Evolutionary conservation across 2,329 filamentous ascomycete species (phyloP).

Genomic region (Emericellopsis cladophorae): DNA sequence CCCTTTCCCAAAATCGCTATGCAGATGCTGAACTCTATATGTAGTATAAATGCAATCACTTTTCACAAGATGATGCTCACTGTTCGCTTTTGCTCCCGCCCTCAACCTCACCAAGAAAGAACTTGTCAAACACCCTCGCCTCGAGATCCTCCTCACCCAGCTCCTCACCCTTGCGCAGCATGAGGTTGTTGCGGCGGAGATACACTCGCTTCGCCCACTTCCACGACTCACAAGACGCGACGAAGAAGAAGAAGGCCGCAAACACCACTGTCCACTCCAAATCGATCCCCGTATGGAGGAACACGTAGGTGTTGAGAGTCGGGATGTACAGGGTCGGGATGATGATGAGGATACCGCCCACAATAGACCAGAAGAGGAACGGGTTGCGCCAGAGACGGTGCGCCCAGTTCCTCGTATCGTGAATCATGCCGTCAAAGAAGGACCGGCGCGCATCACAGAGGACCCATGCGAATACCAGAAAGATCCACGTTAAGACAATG

Average conservation of each 20-base stretch:
- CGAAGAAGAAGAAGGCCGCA: conserved; percentile 46
- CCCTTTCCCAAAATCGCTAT: too few relatives aligned
- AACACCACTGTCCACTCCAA: conserved; percentile 64
- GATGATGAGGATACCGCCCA: conserved; percentile 40
- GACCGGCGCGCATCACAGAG: conserved; percentile 52
- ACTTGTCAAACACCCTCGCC: conserved; percentile 8
- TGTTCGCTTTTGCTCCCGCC: too few relatives aligned
- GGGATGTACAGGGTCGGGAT: conserved; percentile 57
- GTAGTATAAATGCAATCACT: too few relatives aligned
- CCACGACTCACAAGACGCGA: conserved; percentile 51
- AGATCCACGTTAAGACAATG: conserved; percentile 55
- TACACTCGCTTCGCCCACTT: conserved; percentile 53
- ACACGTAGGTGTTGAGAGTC: conserved; percentile 50
- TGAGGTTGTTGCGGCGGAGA: conserved; percentile 21
- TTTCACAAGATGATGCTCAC: too few relatives aligned
- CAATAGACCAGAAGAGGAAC: conserved; percentile 35
- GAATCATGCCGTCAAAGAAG: conserved; percentile 46
- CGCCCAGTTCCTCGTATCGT: conserved; percentile 38
- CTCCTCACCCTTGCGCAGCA: conserved; percentile 8
- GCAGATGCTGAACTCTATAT: too few relatives aligned
- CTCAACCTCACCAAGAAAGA: not conserved
- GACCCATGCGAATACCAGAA: conserved; percentile 58
- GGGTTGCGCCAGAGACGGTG: conserved; percentile 40
- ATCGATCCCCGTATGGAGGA: conserved; percentile 50
- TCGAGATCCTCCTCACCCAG: conserved; percentile 10